These are phyloP conservation scores for Sclerotinia subarctica DNA, from an alignment of 2,329 filamentous ascomycete genomes.

Conservation along the genomic window DNA sequence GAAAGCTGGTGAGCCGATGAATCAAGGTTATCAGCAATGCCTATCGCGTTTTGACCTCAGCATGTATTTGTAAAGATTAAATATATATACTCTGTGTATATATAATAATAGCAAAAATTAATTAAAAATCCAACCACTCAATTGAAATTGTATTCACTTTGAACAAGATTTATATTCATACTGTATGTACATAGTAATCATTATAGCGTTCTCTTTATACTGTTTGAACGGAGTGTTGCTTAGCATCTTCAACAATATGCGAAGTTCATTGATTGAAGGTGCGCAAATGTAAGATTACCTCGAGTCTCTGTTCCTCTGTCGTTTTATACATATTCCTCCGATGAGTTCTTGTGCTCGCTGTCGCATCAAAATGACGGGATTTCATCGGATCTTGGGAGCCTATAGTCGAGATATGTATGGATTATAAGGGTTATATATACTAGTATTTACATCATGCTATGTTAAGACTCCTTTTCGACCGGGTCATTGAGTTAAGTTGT, in stretches of 20 bases:
- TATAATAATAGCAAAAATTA: background rate
- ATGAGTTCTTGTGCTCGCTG: background rate
- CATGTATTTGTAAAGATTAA: background rate
- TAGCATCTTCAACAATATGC: background rate
- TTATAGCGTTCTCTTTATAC: background rate
- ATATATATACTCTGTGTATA: background rate
- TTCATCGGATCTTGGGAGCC: background rate
- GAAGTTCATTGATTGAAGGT: background rate
- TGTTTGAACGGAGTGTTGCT: no score
- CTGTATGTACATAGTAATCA: background rate
- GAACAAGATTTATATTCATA: background rate
- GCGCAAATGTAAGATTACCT: background rate
- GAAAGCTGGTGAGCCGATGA: background rate
- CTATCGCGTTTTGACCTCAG: slow-evolving; percentile 3
- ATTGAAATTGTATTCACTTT: background rate
- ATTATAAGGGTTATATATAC: background rate
- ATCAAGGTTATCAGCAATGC: background rate
- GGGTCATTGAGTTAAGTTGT: background rate
- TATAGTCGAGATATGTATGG: background rate
- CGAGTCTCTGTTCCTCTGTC: background rate
- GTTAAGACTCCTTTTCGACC: background rate
- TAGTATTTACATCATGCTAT: background rate
- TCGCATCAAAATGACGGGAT: no score
- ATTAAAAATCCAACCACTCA: no score
- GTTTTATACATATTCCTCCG: background rate